These are phyloP conservation scores for Vararia minispora DNA, from an alignment of 768 basidiomycete genomes.

Conservation along the genomic window DNA sequence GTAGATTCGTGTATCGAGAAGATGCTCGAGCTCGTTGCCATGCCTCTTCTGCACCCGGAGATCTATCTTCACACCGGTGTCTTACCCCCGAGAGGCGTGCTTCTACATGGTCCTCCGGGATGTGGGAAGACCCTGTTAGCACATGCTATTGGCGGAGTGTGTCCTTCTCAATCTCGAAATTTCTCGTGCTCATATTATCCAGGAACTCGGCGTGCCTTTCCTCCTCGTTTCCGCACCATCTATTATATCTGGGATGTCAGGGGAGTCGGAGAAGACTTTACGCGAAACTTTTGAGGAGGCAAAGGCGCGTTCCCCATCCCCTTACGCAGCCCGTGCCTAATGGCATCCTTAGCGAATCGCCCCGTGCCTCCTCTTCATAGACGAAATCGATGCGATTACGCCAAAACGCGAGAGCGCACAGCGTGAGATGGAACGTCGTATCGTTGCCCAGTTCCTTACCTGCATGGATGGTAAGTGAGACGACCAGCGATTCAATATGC, in stretches of 20 bases:
- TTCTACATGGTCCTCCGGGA: conserved; percentile 92
- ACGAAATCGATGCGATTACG: conserved; percentile 97
- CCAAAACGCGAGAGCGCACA: conserved; percentile 97
- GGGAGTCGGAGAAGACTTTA: conserved; percentile 94
- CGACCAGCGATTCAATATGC: not conserved
- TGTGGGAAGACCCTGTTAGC: conserved; percentile 95
- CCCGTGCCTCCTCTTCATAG: conserved; percentile 90
- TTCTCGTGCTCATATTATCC: conserved; percentile 3
- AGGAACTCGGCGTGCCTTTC: conserved; percentile 92
- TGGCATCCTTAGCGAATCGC: conserved; percentile 53
- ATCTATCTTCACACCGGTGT: conserved; percentile 91
- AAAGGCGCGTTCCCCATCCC: conserved; percentile 40
- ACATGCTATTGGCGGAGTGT: conserved; percentile 89
- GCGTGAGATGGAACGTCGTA: conserved; percentile 94
- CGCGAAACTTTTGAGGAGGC: conserved; percentile 97
- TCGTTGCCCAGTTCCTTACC: conserved; percentile 94
- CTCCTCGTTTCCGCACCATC: conserved; percentile 92
- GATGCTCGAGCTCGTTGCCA: conserved; percentile 90
- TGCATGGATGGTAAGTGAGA: conserved; percentile 87
- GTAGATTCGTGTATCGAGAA: conserved; percentile 81
- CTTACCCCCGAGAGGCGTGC: conserved; percentile 82
- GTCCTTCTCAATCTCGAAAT: conserved; percentile 17
- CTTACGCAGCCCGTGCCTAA: not conserved
- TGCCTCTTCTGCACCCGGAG: conserved; percentile 93
- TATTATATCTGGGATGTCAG: conserved; percentile 96